phyloP scores from a whole-genome alignment of 208 protist species.

The Acanthamoeba triangularis region DNA sequence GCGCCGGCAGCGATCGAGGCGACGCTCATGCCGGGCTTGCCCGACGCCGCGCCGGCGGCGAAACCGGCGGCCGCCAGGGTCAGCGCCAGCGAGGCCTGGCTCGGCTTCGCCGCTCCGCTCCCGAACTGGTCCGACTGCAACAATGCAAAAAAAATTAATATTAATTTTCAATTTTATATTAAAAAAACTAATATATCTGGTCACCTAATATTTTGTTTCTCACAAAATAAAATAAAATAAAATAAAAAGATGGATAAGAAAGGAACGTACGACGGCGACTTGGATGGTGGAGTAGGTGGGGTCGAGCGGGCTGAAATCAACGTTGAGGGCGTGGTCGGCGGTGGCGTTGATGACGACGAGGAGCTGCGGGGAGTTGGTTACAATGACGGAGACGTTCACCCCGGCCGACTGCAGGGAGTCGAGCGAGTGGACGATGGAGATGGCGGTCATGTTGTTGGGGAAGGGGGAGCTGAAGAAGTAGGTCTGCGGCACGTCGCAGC shows the following conservation, averaged over 20 bases:
- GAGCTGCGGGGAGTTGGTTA: neutral
- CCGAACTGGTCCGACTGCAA: neutral
- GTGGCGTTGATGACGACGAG: neutral
- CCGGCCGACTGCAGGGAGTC: neutral
- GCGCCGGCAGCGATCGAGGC: neutral
- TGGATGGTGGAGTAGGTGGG: neutral
- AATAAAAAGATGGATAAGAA: neutral
- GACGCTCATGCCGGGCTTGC: neutral
- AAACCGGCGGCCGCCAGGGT: neutral
- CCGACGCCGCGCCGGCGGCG: neutral
- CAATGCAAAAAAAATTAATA: neutral
- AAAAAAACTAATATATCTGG: too few species aligned
- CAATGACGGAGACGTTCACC: neutral
- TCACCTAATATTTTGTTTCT: neutral
- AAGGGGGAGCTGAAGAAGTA: neutral
- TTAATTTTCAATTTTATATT: too few species aligned
- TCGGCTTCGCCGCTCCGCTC: neutral
- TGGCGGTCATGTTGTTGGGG: neutral
- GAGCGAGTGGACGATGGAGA: neutral
- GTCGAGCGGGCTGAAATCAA: neutral
- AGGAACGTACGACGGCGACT: neutral
- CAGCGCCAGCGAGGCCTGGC: too few species aligned
- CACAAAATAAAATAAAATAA: neutral
- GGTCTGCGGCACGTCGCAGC: neutral
- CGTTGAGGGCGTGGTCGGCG: neutral